Conservation (phyloP, 495 filamentous ascomycete genomes). For the Jackrogersella minutella region DNA sequence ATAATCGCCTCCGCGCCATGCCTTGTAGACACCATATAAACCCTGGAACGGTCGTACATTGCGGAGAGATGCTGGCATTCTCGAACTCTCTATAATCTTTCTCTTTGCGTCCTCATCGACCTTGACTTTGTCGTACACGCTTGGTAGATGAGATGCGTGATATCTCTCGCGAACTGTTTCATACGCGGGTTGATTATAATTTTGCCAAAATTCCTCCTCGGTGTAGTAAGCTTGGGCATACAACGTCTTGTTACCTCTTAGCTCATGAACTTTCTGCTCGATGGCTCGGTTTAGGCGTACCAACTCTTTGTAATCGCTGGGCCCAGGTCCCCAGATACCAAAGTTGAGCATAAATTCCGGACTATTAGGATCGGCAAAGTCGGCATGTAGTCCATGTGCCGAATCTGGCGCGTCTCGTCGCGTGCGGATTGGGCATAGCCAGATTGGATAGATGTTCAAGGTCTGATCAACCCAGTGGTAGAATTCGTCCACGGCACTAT, state of each 20-base stretch:
- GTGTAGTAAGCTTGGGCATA: slow-evolving; percentile 65
- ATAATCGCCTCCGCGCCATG: slow-evolving; percentile 45
- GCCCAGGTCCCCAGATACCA: slow-evolving; percentile 56
- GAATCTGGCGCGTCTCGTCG: slow-evolving; percentile 47
- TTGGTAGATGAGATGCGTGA: slow-evolving; percentile 54
- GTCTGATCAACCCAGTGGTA: slow-evolving; percentile 48
- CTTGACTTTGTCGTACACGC: slow-evolving; percentile 62
- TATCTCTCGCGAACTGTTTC: slow-evolving; percentile 58
- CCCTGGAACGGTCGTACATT: slow-evolving; percentile 40
- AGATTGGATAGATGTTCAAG: slow-evolving; percentile 60
- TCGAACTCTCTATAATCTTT: slow-evolving; percentile 26
- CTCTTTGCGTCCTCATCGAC: slow-evolving; percentile 49
- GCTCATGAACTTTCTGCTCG: slow-evolving; percentile 63
- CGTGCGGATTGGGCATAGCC: slow-evolving; percentile 62
- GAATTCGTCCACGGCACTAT: slow-evolving; percentile 51
- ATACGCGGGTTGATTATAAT: slow-evolving; percentile 58
- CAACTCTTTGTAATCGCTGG: slow-evolving; percentile 41
- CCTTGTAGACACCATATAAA: slow-evolving; percentile 44
- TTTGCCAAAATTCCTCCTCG: slow-evolving; percentile 62
- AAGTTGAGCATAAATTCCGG: slow-evolving; percentile 54
- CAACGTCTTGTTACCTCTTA: slow-evolving; percentile 65
- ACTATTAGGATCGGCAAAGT: slow-evolving; percentile 42
- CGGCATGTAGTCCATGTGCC: slow-evolving; percentile 48
- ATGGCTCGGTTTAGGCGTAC: slow-evolving; percentile 64
- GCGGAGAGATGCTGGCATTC: slow-evolving; percentile 37